Conservation (phyloP, 257 asterid species). For the Leonotis leonurus region DNA sequence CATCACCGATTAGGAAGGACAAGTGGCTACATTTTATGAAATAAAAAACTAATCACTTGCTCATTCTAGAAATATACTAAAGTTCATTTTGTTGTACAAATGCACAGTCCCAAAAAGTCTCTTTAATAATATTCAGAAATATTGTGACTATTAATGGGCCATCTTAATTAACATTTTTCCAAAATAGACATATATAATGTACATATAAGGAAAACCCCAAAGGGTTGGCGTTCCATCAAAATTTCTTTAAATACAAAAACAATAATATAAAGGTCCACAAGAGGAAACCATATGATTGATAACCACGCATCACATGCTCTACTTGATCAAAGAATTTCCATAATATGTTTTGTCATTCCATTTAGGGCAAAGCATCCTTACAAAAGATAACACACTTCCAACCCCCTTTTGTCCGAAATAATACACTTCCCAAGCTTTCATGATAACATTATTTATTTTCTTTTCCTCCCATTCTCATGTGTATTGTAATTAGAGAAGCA, state of each 20-base stretch:
- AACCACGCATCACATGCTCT: conserved; percentile 25
- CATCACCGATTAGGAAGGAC: conserved; percentile 10
- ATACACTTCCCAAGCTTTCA: conserved; percentile 29
- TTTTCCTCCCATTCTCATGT: conserved; percentile 14
- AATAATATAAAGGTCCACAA: neutral
- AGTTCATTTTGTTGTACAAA: neutral
- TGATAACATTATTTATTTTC: conserved; percentile 18
- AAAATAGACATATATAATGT: neutral
- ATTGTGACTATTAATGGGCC: too few species aligned
- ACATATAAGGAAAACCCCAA: neutral
- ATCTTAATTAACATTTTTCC: neutral
- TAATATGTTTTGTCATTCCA: conserved; percentile 22
- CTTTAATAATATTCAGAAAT: too few species aligned
- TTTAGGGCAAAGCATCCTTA: conserved; percentile 23
- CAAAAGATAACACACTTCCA: conserved; percentile 9
- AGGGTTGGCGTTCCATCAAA: conserved; percentile 5
- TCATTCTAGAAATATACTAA: neutral
- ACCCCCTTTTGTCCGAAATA: conserved; percentile 20
- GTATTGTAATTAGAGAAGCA: conserved; percentile 43
- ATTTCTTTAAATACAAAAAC: conserved; percentile 4
- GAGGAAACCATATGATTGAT: conserved; percentile 24
- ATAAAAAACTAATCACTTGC: neutral
- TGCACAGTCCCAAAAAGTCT: neutral
- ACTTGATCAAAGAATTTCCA: conserved; percentile 22
- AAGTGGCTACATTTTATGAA: conserved; percentile 18